Evolutionary conservation across 306 rosid genomes (phyloP).

Genomic region (Vigna hirtella): DNA sequence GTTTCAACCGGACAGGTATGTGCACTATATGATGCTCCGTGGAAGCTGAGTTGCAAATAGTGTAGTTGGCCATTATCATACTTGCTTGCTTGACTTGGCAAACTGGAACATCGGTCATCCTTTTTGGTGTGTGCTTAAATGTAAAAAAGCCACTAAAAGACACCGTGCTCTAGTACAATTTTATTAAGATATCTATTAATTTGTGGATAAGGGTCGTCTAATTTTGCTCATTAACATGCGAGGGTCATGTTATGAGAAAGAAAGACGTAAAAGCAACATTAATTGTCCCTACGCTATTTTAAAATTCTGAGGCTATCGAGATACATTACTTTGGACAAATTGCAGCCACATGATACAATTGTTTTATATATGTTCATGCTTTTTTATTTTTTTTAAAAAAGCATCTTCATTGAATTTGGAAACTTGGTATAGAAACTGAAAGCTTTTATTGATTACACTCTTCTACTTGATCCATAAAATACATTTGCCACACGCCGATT

Average conservation of each 20-base stretch:
- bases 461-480: slow-evolving; percentile 28
- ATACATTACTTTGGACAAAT: slow-evolving; percentile 1
- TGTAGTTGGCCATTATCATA: neutral
- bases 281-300: slow-evolving; percentile 19
- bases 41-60: slow-evolving; percentile 24
- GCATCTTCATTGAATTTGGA: slow-evolving; percentile 20
- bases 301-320: slow-evolving; percentile 7
- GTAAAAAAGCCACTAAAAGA: slow-evolving; percentile 32
- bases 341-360: neutral
- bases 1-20: slow-evolving; percentile 99
- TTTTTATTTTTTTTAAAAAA: slow-evolving; percentile 8
- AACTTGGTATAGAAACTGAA: slow-evolving; percentile 31
- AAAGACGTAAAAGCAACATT: neutral
- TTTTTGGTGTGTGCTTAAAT: slow-evolving; percentile 28
- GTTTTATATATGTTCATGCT: slow-evolving; percentile 20
- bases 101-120: slow-evolving; percentile 16
- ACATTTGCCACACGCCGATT: slow-evolving; percentile 22
- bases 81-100: slow-evolving; percentile 5
- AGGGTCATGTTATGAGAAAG: slow-evolving; percentile 22
- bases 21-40: slow-evolving; percentile 39
- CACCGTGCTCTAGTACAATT: slow-evolving; percentile 10
- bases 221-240: slow-evolving; percentile 7
- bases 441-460: neutral
- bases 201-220: slow-evolving; percentile 31
- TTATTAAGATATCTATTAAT: slow-evolving; percentile 36